Evolutionary conservation across 306 rosid species (phyloP), one percentile per base, ranked within the genome.

Genomic region (Mimosa bimucronata): DNA sequence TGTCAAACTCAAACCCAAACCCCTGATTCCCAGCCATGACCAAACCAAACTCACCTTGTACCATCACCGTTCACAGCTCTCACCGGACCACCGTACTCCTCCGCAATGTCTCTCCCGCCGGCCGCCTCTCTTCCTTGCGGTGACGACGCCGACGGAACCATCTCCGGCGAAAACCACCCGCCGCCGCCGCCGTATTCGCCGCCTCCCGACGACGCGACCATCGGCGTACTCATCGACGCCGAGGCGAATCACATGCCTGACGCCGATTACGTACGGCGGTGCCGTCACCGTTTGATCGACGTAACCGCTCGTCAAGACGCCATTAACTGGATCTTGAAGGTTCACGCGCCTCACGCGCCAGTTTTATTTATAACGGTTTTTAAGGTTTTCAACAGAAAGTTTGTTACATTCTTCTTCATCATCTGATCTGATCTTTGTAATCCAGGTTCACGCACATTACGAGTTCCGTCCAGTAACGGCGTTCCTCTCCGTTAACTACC

Each of bases 321-420:
- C 73, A 84, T 93, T 78, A 86, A 83, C 87, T 93, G 98, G 98
- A 91, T 93, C 89, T 74, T 93, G 14, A 91, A 86, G 89, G 92
- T 85, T 71, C 45, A 21, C 44, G 28, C 25, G 15, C 76, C 34
- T 12, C 0, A 15, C 71, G 71, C 48, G 71, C 71, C 41, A 19
- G 26, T 19, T 66, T 7, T 25, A 2, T 66, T 7, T 25, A 2
- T 70, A 2, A 58, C 25, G 23, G 38, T 34, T 34, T 34, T 34
- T 34, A 6, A 34, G 38, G 7, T 6, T 72, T 15, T 21, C 30
- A 66, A 29, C 28, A 38, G 45, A 2, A 34, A 3, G 6, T 38
- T 31, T 65, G 18, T n/a, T 67, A 29, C 30, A 38, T 38, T 40
- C 5, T 68, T 46, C 3, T 34, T 34, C 38, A 2, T 34, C 3